Percentiles rank a stretch among this genome's conserved stretches.
phyloP scores from a whole-genome alignment of 495 filamentous ascomycete genomes.

The Chaetomium fimeti region DNA sequence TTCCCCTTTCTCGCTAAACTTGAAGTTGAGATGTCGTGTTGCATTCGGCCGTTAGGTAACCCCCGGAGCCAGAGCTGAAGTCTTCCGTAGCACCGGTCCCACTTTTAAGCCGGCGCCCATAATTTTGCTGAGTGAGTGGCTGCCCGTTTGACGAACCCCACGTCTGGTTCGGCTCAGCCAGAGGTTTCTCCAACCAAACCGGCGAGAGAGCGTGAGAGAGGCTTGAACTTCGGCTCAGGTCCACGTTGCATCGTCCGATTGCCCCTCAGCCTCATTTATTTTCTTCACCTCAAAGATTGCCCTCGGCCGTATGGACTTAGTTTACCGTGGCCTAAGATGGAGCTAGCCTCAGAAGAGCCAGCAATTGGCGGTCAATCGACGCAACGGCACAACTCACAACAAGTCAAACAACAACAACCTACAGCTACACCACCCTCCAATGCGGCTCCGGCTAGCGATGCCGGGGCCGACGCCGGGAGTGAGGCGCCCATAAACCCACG shows the following conservation, averaged over 20 bases:
- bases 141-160: neutral
- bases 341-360: slow-evolving; percentile 9
- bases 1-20: too few relatives aligned
- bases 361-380: neutral
- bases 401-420: neutral
- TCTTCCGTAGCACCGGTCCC: neutral
- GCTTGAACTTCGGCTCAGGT: neutral
- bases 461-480: slow-evolving; percentile 32
- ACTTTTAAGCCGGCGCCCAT: neutral
- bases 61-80: neutral
- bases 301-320: slow-evolving; percentile 6
- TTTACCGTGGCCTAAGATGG: neutral
- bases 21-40: neutral
- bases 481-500: slow-evolving; percentile 39
- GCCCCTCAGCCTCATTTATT: neutral
- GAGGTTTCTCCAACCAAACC: neutral
- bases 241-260: slow-evolving; percentile 1
- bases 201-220: neutral
- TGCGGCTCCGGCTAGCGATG: slow-evolving; percentile 4
- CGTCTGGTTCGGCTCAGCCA: neutral
- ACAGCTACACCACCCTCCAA: neutral
- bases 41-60: neutral
- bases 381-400: neutral
- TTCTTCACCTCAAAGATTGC: neutral
- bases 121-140: neutral